These are phyloP conservation scores for Chrysanthemum seticuspe DNA, from an alignment of 129 eudicot species.

Conservation along the genomic window DNA sequence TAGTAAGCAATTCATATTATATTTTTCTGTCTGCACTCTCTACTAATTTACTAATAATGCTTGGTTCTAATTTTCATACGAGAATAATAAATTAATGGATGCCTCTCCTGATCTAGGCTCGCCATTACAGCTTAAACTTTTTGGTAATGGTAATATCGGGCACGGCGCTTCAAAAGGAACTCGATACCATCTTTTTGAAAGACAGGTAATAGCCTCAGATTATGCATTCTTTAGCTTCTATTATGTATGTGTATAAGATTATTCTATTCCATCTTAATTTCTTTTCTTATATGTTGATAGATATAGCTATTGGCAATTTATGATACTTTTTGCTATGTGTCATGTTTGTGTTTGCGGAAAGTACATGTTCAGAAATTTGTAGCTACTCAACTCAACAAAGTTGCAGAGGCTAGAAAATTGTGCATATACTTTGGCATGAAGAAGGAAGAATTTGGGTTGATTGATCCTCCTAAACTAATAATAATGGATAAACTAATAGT, in stretches of 20 bases:
- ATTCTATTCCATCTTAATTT: not conserved
- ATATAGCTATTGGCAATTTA: too few species aligned
- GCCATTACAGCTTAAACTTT: slow-evolving; percentile 75
- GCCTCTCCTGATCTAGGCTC: slow-evolving; percentile 75
- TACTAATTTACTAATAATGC: not conserved
- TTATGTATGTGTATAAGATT: not conserved
- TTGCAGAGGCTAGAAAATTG: slow-evolving; percentile 70
- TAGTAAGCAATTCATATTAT: not conserved
- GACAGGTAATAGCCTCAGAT: slow-evolving; percentile 51
- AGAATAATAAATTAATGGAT: slow-evolving; percentile 67
- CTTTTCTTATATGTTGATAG: not conserved
- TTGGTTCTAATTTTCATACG: slow-evolving; percentile 35
- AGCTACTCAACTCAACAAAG: slow-evolving; percentile 91
- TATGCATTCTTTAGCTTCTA: not conserved
- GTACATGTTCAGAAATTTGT: slow-evolving; percentile 90
- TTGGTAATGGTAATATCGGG: slow-evolving; percentile 67
- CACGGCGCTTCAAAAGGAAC: slow-evolving; percentile 72
- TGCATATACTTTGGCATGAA: not conserved
- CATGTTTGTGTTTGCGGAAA: slow-evolving; percentile 50
- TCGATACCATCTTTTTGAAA: slow-evolving; percentile 79
- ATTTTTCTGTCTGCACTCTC: slow-evolving; percentile 1
- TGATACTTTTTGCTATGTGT: too few species aligned
- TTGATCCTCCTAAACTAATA: too few species aligned
- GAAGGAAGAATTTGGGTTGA: too few species aligned
- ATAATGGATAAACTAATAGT: too few species aligned